Evolutionary conservation across 352 stramenopile genomes (phyloP).

Genomic region (Aphanomyces stellatus): DNA sequence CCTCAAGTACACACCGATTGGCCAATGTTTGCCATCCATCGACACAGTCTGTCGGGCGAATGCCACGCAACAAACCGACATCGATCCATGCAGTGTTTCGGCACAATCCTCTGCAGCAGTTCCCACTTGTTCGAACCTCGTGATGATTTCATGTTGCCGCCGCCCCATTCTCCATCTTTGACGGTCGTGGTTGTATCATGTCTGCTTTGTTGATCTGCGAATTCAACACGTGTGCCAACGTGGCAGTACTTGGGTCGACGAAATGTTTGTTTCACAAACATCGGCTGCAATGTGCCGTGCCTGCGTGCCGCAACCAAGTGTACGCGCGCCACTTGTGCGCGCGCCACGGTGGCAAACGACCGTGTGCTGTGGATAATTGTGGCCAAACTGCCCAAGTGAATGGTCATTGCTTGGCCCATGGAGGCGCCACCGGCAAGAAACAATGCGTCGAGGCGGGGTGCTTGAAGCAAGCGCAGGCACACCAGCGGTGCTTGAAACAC

Average conservation of each 20-base stretch:
- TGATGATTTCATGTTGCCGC: too few relatives aligned
- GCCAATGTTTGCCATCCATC: too few relatives aligned
- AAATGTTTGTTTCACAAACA: constrained; percentile 1
- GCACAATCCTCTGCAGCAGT: too few relatives aligned
- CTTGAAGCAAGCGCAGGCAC: neutral
- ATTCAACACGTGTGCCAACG: constrained; percentile 6
- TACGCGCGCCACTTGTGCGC: neutral
- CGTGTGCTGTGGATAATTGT: neutral
- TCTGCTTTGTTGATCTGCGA: neutral
- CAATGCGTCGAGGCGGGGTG: neutral
- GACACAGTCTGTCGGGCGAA: too few relatives aligned
- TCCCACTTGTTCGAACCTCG: too few relatives aligned
- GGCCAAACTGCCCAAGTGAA: neutral
- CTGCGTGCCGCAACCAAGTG: constrained; percentile 1
- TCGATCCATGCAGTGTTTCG: too few relatives aligned
- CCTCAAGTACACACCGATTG: too few relatives aligned
- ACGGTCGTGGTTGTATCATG: neutral
- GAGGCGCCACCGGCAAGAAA: neutral
- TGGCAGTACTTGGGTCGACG: neutral
- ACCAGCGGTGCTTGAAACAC: neutral
- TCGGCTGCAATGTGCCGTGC: neutral
- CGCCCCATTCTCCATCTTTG: too few relatives aligned
- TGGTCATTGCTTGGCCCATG: neutral
- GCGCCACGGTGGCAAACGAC: neutral
- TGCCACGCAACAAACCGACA: too few relatives aligned